Base-by-base conservation (phyloP, 345 rosid genomes). In the Excoecaria cochinchinensis region DNA sequence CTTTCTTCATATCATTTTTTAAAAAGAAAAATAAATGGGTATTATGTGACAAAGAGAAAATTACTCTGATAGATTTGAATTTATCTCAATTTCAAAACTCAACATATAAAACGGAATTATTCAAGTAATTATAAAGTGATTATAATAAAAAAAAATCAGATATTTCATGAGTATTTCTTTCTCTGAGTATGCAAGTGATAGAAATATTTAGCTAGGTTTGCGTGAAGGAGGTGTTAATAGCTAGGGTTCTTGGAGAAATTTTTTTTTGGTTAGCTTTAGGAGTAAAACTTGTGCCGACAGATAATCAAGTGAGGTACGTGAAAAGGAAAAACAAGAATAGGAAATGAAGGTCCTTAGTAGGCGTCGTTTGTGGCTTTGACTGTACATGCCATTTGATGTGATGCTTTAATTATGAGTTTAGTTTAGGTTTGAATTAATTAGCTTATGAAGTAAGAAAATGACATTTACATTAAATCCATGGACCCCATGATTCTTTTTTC, bases 361-460 rank as follows among this genome's bases (percentile, higher is more conserved):
- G 67, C 72, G 80, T 84, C 77, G 70, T 67, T 56, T 74, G 69
- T 74, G 77, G 38, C 46, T 83, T 81, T 83, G 88, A 85, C 82
- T 81, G 66, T 78, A 39, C 59, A 75, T 69, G 79, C 72, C 65
- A 67, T 62, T 64, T 75, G 78, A 74, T 86, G 86, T 79, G 71
- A 79, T 83, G 71, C 72, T 69, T 71, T 70, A 3, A 25, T 46
- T 8, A 15, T 39, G 5, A 22, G 8, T 51, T n/a, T 39, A 70
- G 82, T 76, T 85, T 86, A 84, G 89, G 86, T 86, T 80, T 67
- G 81, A 57, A 42, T 59, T 83, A 81, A 51, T 15, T 78, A 39
- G 74, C 80, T 80, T 82, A 19, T 73, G 66, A 55, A 66, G 46
- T 40, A 72, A 73, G 79, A 71, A 25, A 76, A 39, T 68, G 69